These are phyloP conservation scores for Tetrastigma voinierianum DNA, from an alignment of 164 flowering plant genomes.

Conservation along the genomic window DNA sequence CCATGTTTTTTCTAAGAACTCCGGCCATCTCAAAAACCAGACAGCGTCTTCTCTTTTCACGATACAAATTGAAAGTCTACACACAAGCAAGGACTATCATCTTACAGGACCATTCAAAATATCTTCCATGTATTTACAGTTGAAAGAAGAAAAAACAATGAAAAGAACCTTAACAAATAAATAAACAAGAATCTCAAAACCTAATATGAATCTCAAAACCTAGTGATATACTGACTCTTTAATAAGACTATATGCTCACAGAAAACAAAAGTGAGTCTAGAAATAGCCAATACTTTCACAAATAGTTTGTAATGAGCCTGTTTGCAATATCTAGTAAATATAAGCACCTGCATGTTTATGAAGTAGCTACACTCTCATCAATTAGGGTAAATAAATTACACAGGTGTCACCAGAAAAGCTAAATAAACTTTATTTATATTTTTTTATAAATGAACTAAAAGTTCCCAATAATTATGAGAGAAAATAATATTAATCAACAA, in stretches of 20 bases:
- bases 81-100: conserved; percentile 1
- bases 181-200: neutral
- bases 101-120: neutral
- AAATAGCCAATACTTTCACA: neutral
- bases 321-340: neutral
- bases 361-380: neutral
- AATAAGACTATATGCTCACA: too few species aligned
- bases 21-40: conserved; percentile 72
- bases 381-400: neutral
- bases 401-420: neutral
- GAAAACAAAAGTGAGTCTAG: neutral
- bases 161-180: neutral
- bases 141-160: neutral
- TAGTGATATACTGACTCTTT: neutral
- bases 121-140: neutral
- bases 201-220: too few species aligned
- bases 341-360: neutral
- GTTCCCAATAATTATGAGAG: too few species aligned
- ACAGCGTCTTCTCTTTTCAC: conserved; percentile 87
- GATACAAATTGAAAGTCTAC: conserved; percentile 49
- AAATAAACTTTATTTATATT: neutral
- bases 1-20: conserved; percentile 47
- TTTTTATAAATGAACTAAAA: too few species aligned
- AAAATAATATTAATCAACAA: too few species aligned
- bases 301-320: neutral